Evolutionary conservation across 2,329 filamentous ascomycete species (phyloP), one percentile per base, ranked within the genome.

Genomic region (Nothophaeocryptopus gaeumannii): DNA sequence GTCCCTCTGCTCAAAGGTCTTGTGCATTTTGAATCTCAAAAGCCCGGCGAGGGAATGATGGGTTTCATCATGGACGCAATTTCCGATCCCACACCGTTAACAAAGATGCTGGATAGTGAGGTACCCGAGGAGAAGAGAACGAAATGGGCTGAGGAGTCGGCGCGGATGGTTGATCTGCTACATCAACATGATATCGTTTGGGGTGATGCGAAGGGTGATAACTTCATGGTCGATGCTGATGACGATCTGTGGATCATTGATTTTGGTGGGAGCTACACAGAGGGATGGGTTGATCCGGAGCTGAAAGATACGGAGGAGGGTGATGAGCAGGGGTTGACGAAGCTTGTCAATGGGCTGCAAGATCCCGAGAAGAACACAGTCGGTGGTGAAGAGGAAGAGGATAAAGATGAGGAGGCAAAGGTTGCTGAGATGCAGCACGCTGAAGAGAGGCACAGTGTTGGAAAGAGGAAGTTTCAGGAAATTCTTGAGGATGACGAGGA

Each of bases 171-270:
- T 1, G 55, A 60, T 34, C 1, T 60, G n/a, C 61, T 72, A 14
- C 69, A 72, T 50, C 58, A 63, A 29, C 47, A 65, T 31, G 54
- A 57, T 11, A 64, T 72, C 15, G 53, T 70, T 2, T 72, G 68
- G 68, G 69, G 70, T 11, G 69, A 72, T 43, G 68, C 66, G 2
- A 71, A 72, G 55, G 65, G 68, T 5, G 69, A 70, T 47, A 72
- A 72, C 38, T 69, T 72, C 59, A 55, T 72, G 58, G 66, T 71
- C 8, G 68, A 70, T 50, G 40, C 54, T 39, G 37, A 66, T n/a
- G 63, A 68, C 14, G 53, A 64, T 34, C 51, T 69, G n/a, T 72
- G 64, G 64, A 67, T 72, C 20, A 70, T 72, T 38, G 67, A 71
- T 47, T 70, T 70, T 50, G 67, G 69, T 5, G 69, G 69, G 1